A percentile compares a stretch with the other conserved stretches of the same genome.
Evolutionary conservation across 2,329 filamentous ascomycete genomes (phyloP).

Genomic region (Elsinoe perseae): DNA sequence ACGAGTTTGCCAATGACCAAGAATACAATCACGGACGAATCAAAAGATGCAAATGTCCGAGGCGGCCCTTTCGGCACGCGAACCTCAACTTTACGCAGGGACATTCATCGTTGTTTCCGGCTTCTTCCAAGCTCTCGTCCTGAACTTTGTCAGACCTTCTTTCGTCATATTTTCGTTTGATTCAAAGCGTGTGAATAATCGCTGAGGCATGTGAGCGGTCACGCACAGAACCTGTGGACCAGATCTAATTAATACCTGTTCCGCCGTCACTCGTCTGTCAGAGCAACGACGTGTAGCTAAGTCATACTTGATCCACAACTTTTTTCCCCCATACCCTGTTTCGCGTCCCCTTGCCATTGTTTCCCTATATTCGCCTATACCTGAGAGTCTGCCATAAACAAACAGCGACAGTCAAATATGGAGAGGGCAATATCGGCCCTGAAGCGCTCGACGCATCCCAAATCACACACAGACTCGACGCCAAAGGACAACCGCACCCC

Average conservation of each 20-base stretch:
- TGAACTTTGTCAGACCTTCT: background rate
- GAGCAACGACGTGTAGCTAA: background rate
- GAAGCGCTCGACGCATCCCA: conserved; percentile 2
- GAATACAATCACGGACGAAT: background rate
- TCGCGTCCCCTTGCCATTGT: background rate
- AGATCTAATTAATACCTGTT: background rate
- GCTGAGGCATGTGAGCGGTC: conserved; percentile 2
- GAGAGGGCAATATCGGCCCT: conserved; percentile 1
- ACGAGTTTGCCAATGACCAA: conserved; percentile 7
- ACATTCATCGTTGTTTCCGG: background rate
- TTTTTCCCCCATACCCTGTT: background rate
- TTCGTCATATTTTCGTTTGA: background rate
- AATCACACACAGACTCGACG: background rate
- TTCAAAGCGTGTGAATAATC: background rate
- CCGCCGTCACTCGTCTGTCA: background rate
- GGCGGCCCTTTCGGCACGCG: background rate
- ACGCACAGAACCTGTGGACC: background rate
- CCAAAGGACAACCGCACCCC: background rate
- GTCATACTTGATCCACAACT: background rate
- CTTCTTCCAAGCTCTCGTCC: background rate
- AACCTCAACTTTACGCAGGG: background rate
- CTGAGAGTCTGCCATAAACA: background rate
- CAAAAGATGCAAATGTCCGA: background rate
- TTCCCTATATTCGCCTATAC: background rate
- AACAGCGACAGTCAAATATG: background rate